Conservation (phyloP, 768 basidiomycete genomes). For the Asterophora lycoperdoides region DNA sequence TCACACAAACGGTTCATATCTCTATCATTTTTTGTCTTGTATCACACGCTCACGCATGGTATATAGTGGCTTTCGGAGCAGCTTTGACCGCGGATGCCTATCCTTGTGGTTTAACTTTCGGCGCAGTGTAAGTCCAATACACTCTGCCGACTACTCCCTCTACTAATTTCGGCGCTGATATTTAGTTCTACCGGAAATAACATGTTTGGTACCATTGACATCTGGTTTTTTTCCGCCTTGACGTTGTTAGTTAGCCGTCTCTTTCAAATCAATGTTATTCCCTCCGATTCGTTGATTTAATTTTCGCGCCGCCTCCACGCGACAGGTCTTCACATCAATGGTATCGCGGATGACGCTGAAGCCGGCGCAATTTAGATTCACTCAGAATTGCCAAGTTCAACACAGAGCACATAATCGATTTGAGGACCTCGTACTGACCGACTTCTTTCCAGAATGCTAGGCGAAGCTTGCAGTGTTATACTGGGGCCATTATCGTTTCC, state of each 20-base stretch:
- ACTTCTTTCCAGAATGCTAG: not conserved
- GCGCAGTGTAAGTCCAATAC: constrained; percentile 63
- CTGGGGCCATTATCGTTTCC: not conserved
- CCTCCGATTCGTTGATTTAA: not conserved
- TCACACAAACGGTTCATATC: constrained; percentile 82
- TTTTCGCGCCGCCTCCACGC: no score
- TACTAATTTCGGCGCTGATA: constrained; percentile 13
- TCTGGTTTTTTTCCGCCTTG: not conserved
- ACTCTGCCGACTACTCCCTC: not conserved
- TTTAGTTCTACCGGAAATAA: constrained; percentile 80
- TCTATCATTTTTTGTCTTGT: not conserved
- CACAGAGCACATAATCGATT: no score
- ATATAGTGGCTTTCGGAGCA: constrained; percentile 87
- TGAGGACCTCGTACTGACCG: no score
- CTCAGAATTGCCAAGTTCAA: no score
- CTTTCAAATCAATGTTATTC: not conserved
- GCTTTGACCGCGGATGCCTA: constrained; percentile 94
- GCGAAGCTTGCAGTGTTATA: not conserved
- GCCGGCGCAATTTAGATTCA: no score
- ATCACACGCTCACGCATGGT: not conserved
- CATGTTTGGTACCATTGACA: not conserved
- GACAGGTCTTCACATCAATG: not conserved
- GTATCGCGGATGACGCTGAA: not conserved
- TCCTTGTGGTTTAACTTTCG: constrained; percentile 97
- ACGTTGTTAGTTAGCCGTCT: not conserved